Evolutionary conservation across 1,284 basidiomycete species (phyloP).

Genomic region (Chalciporus sp.): DNA sequence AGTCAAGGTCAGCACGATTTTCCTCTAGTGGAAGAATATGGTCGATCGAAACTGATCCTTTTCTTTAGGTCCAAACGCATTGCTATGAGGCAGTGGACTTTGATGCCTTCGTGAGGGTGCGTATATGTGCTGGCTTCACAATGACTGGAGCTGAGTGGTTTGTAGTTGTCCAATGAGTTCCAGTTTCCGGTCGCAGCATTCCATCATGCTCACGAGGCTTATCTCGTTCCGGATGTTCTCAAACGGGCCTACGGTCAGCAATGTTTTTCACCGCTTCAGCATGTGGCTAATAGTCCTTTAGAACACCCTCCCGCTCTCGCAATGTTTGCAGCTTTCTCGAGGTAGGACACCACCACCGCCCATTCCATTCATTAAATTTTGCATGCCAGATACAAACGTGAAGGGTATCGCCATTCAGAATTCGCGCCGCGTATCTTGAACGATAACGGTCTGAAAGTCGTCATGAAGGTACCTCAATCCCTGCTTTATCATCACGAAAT

Average conservation of each 20-base stretch:
- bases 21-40: neutral
- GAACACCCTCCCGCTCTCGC: slow-evolving; percentile 72
- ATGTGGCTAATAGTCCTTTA: slow-evolving; percentile 21
- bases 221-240: slow-evolving; percentile 78
- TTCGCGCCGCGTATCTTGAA: slow-evolving; percentile 31
- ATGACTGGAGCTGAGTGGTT: neutral
- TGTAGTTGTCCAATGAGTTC: slow-evolving; percentile 74
- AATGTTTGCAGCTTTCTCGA: slow-evolving; percentile 70
- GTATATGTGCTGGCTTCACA: neutral
- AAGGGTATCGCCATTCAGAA: slow-evolving; percentile 58
- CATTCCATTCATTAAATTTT: neutral
- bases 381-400: slow-evolving; percentile 58
- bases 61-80: slow-evolving; percentile 45
- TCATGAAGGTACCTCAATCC: slow-evolving; percentile 30
- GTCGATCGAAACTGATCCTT: neutral
- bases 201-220: slow-evolving; percentile 88
- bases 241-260: slow-evolving; percentile 69
- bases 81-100: slow-evolving; percentile 84
- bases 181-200: slow-evolving; percentile 81
- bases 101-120: slow-evolving; percentile 68
- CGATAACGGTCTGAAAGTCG: slow-evolving; percentile 26
- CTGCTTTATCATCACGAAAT: neutral
- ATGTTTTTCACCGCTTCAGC: slow-evolving; percentile 26
- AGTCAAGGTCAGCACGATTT: slow-evolving; percentile 55
- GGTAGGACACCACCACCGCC: slow-evolving; percentile 32